Evolutionary conservation across 2,329 filamentous ascomycete species (phyloP), one percentile per base, ranked within the genome.

Genomic region (Calonectria crousiana): DNA sequence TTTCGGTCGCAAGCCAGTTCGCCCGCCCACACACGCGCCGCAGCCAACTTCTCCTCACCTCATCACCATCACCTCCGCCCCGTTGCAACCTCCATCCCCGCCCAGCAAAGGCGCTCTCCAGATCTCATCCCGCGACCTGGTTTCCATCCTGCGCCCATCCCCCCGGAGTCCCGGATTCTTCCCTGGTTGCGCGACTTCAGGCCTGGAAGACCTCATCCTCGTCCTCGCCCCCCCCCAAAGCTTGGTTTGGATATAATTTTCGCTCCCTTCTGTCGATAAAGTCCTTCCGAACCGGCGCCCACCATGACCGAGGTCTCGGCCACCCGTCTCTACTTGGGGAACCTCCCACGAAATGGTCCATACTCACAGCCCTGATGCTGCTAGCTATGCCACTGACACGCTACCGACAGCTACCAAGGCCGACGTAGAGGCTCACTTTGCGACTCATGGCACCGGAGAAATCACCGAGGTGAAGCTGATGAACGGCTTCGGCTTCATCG

Each of bases 381-480:
- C 77, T 81, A 81, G 80, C 78, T 78, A 77, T 77, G 70, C 83
- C 78, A 83, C 88, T 90, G 85, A 90, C 88, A 83, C 78, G 82
- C 83, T 84, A 82, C 84, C 83, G 85, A 85, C 88, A 97, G 96
- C 95, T 88, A 98, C 96, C 87, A 98, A 98, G 90, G 93, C 95
- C 87, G 96, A 99, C 85, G 94, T 99, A 85, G 96, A 98, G 88
- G 92, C 93, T 82, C 96, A 98, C 87, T 99, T 99, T 88, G 93
- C 93, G 85, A 95, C 93, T 83, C 95, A 98, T 92, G 97, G 96
- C 84, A 96, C 95, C 81, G 97, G 97, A 86, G 95, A 98, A 86
- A 98, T 99, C 85, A 97, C 94, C 80, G 97, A 99, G 89, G 96
- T 99, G 89, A 99, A 99, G 90, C 92, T 99, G 78, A 99, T 99